Conservation (phyloP, 106 monocot genomes). For the Dendrobium huoshanense region DNA sequence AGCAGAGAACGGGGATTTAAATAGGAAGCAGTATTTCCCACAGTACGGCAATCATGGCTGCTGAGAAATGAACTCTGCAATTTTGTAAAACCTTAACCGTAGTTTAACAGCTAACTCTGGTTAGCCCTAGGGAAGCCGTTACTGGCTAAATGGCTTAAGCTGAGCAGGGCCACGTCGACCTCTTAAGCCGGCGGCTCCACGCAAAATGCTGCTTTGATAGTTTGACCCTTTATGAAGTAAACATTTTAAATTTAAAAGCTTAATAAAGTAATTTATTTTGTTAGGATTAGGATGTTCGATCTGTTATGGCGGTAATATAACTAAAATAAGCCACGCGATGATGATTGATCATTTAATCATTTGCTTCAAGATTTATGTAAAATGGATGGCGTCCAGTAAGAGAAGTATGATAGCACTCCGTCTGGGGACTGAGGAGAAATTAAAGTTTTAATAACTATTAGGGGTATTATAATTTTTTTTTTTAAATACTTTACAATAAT, state of each 20-base stretch:
- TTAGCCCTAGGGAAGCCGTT: background rate
- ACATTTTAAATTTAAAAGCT: background rate
- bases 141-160: too few relatives aligned
- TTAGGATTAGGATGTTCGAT: background rate
- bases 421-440: too few relatives aligned
- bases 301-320: too few relatives aligned
- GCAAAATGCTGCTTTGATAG: background rate
- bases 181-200: background rate
- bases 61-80: background rate
- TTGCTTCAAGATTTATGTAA: too few relatives aligned
- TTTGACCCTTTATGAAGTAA: background rate
- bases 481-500: too few relatives aligned
- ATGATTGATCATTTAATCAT: too few relatives aligned
- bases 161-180: background rate
- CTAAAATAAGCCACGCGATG: too few relatives aligned
- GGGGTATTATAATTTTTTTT: too few relatives aligned
- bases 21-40: background rate
- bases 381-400: too few relatives aligned
- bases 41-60: background rate
- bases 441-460: too few relatives aligned
- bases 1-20: background rate
- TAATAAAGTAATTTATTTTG: background rate
- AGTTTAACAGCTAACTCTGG: background rate
- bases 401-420: too few relatives aligned
- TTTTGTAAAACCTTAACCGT: background rate